Evolutionary conservation across 352 stramenopile genomes (phyloP).

Genomic region (Pythium monospermum): DNA sequence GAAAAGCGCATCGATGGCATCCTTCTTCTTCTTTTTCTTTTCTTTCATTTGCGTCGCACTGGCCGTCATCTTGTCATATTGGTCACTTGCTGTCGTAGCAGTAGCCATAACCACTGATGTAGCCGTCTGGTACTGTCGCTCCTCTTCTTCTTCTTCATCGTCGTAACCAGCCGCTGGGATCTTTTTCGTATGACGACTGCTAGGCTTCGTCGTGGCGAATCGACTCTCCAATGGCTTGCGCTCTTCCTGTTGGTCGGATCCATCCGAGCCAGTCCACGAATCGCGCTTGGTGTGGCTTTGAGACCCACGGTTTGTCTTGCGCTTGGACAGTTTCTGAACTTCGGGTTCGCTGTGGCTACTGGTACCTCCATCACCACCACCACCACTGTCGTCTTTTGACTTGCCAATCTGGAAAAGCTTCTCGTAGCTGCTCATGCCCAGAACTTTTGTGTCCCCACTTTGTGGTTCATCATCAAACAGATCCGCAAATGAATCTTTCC

Average conservation of each 20-base stretch:
- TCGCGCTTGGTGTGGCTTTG: no score
- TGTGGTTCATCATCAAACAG: conserved; percentile 64
- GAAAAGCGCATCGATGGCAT: conserved; percentile 69
- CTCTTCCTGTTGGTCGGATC: no score
- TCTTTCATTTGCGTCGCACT: no score
- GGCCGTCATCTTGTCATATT: no score
- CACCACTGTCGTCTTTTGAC: background rate
- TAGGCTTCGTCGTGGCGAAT: background rate
- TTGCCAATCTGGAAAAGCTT: conserved; percentile 39
- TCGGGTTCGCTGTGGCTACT: conserved; percentile 18
- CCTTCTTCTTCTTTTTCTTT: conserved; percentile 19
- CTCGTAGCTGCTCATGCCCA: conserved; percentile 42
- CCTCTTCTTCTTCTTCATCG: background rate
- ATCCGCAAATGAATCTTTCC: conserved; percentile 67
- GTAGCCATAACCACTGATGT: background rate
- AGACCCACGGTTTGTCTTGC: conserved; percentile 1
- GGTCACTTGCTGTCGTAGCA: no score
- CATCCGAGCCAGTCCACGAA: no score
- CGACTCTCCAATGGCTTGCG: no score
- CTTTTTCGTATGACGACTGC: background rate
- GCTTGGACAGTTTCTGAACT: conserved; percentile 9
- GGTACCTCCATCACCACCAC: background rate
- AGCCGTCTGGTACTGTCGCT: background rate
- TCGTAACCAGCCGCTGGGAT: background rate
- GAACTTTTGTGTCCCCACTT: conserved; percentile 12